Evolutionary conservation across 306 rosid species (phyloP).

Genomic region (Trifolium dubium): DNA sequence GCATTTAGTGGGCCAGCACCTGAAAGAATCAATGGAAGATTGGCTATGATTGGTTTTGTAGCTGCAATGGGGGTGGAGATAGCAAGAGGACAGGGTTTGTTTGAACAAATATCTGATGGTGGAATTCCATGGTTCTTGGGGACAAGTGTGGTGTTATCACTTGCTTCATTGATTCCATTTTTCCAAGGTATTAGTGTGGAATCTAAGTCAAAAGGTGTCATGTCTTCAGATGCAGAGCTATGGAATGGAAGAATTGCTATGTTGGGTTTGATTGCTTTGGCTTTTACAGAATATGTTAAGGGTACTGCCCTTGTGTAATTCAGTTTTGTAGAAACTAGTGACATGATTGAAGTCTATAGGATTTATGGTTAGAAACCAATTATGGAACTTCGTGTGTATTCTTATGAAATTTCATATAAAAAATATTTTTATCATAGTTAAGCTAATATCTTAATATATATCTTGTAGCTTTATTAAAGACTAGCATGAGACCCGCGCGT

Average conservation of each 20-base stretch:
- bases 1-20: constrained; percentile 90
- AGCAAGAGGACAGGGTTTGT: constrained; percentile 67
- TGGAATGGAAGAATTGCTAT: constrained; percentile 91
- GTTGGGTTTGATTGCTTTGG: constrained; percentile 81
- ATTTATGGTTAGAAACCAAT: background rate
- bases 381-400: background rate
- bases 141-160: constrained; percentile 57
- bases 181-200: constrained; percentile 74
- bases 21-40: constrained; percentile 89
- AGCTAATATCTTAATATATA: too few species aligned
- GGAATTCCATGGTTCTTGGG: constrained; percentile 74
- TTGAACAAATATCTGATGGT: constrained; percentile 66
- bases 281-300: constrained; percentile 70
- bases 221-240: constrained; percentile 75
- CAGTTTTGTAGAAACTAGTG: background rate
- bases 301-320: constrained; percentile 72
- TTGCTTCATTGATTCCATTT: constrained; percentile 77
- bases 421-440: too few species aligned
- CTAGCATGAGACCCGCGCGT: too few species aligned
- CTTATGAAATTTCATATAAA: too few species aligned
- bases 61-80: constrained; percentile 73
- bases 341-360: background rate
- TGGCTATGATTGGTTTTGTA: constrained; percentile 88
- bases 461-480: too few species aligned
- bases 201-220: constrained; percentile 60